phyloP scores from a whole-genome alignment of 345 rosid species.

The Gossypium stocksii region DNA sequence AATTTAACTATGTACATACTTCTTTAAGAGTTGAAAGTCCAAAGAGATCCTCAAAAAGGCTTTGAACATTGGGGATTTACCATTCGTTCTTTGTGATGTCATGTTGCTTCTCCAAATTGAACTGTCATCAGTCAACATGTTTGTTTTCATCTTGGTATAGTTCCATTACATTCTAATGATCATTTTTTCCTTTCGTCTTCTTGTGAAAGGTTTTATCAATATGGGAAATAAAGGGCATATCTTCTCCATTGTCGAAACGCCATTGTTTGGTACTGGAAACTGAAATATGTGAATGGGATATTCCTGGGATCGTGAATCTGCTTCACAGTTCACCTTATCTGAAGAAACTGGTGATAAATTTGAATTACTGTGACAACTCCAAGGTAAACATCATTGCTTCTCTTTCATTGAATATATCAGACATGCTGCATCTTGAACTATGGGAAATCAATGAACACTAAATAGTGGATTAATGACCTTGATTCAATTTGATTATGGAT shows the following conservation, averaged over 20 bases:
- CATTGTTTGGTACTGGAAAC: constrained; percentile 25
- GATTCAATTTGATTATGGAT: neutral
- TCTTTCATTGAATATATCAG: neutral
- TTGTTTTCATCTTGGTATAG: neutral
- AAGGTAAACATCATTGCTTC: neutral
- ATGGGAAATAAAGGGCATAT: constrained; percentile 6
- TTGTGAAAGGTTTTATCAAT: constrained; percentile 26
- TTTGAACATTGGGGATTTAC: neutral
- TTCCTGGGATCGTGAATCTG: constrained; percentile 27
- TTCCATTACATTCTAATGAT: neutral
- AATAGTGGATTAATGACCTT: neutral
- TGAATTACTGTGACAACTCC: neutral
- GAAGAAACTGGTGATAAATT: constrained; percentile 29
- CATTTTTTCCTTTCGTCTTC: neutral
- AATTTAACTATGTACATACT: neutral
- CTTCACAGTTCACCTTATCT: constrained; percentile 28
- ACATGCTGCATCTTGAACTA: neutral
- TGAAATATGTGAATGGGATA: constrained; percentile 25
- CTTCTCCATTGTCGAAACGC: constrained; percentile 22
- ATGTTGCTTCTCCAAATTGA: neutral
- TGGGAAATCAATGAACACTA: neutral
- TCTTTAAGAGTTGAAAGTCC: neutral
- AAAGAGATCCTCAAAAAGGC: neutral
- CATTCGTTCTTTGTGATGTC: neutral
- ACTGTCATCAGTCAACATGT: neutral